Percentiles rank a stretch among this genome's conserved stretches.
Conservation (phyloP, 441 rosid genomes). For the Pelargonium citronellum region DNA sequence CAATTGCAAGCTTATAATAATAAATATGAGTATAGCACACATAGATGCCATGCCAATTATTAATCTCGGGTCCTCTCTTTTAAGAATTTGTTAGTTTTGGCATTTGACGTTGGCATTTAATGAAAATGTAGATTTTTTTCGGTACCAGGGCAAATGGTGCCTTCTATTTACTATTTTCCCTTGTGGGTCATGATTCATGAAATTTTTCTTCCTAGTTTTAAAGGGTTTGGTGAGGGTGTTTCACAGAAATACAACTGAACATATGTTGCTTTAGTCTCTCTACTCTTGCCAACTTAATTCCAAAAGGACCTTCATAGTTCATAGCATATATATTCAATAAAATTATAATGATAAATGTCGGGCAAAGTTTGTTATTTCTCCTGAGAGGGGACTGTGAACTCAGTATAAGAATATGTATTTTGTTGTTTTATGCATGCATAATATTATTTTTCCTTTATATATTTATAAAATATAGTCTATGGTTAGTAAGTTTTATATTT, state of each 20-base stretch:
- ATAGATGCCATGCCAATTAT: neutral
- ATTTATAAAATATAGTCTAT: conserved; percentile 32
- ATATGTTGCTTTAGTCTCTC: neutral
- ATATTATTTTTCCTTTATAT: conserved; percentile 11
- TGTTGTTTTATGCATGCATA: neutral
- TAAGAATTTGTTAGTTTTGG: neutral
- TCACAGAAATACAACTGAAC: neutral
- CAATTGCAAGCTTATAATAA: neutral
- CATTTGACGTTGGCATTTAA: too few species aligned
- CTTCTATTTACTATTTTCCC: too few species aligned
- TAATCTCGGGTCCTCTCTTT: neutral
- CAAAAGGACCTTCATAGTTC: neutral
- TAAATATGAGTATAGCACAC: neutral
- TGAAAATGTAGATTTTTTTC: too few species aligned
- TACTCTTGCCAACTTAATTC: neutral
- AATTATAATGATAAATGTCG: neutral
- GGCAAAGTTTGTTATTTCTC: neutral
- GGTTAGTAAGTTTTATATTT: conserved; percentile 56
- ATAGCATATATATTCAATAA: neutral
- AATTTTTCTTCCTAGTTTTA: neutral
- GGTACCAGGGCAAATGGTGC: too few species aligned
- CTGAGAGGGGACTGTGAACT: neutral
- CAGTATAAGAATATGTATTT: neutral
- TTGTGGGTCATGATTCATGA: neutral
- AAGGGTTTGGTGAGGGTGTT: neutral